phyloP scores from a whole-genome alignment of 2,329 filamentous ascomycete species.

The Penicillium sp. region DNA sequence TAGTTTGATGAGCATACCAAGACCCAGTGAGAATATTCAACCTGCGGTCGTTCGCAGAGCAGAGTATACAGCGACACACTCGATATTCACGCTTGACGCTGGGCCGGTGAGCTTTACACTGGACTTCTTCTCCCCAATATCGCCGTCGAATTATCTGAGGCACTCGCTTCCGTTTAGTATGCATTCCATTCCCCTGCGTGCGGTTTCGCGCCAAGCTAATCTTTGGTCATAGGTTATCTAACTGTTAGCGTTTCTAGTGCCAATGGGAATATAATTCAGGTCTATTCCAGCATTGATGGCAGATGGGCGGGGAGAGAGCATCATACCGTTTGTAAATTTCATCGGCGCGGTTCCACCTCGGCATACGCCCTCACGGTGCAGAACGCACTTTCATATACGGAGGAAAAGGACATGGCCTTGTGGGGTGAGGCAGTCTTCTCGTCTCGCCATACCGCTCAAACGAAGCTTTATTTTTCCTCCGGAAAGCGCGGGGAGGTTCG shows the following conservation, averaged over 20 bases:
- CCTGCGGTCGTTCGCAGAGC: conserved; percentile 41
- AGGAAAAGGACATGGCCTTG: conserved; percentile 47
- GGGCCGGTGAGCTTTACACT: conserved; percentile 41
- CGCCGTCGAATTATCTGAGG: conserved; percentile 47
- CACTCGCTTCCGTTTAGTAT: conserved; percentile 51
- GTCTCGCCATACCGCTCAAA: conserved; percentile 34
- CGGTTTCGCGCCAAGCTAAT: conserved; percentile 16
- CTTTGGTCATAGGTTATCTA: conserved; percentile 40
- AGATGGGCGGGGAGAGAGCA: conserved; percentile 47
- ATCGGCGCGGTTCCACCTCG: conserved; percentile 29
- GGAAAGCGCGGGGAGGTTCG: conserved; percentile 36
- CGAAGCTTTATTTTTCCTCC: conserved; percentile 36
- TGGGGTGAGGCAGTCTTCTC: conserved; percentile 51
- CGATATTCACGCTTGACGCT: conserved; percentile 45
- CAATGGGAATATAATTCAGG: conserved; percentile 39
- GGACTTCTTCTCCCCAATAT: conserved; percentile 53
- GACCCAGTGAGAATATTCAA: conserved; percentile 30
- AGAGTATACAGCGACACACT: conserved; percentile 50
- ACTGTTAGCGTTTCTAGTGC: conserved; percentile 40
- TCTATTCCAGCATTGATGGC: conserved; percentile 52
- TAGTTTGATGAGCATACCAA: conserved; percentile 48
- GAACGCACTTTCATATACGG: conserved; percentile 38
- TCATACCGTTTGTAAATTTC: conserved; percentile 30
- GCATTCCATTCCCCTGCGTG: neutral
- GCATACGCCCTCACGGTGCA: conserved; percentile 41